Conservation (phyloP, 257 asterid genomes). For the Solanum tarijense region DNA sequence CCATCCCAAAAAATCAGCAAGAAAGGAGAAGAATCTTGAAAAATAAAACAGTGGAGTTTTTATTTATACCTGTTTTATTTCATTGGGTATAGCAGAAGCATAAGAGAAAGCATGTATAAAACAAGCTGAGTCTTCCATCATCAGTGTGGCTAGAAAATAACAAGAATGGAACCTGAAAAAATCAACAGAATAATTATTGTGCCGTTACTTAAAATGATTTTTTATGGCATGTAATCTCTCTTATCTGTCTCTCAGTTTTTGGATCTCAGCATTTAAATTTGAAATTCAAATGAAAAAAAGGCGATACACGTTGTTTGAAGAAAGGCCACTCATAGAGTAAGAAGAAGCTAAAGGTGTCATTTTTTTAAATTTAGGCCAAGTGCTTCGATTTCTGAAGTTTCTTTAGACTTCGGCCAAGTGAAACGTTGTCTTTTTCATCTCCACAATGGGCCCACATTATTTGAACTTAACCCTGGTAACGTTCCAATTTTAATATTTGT, state of each 20-base stretch:
- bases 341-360: background rate
- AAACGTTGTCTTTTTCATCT: constrained; percentile 7
- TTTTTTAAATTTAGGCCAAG: constrained; percentile 1
- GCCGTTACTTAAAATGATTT: background rate
- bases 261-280: constrained; percentile 21
- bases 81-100: constrained; percentile 56
- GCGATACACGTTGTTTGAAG: constrained; percentile 27
- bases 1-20: background rate
- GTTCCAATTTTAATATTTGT: background rate
- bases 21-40: background rate
- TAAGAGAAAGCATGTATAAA: constrained; percentile 69
- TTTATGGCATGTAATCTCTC: background rate
- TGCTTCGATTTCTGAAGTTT: background rate
- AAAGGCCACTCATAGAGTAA: constrained; percentile 1
- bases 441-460: background rate
- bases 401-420: background rate
- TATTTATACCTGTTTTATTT: constrained; percentile 47
- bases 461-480: background rate
- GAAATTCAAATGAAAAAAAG: constrained; percentile 64
- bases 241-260: background rate
- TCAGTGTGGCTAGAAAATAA: background rate
- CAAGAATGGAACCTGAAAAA: constrained; percentile 9
- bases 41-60: background rate
- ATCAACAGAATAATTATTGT: background rate
- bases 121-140: constrained; percentile 82